phyloP scores from a whole-genome alignment of 2,329 filamentous ascomycete genomes.

The Sclerotinia sclerotiorum region DNA sequence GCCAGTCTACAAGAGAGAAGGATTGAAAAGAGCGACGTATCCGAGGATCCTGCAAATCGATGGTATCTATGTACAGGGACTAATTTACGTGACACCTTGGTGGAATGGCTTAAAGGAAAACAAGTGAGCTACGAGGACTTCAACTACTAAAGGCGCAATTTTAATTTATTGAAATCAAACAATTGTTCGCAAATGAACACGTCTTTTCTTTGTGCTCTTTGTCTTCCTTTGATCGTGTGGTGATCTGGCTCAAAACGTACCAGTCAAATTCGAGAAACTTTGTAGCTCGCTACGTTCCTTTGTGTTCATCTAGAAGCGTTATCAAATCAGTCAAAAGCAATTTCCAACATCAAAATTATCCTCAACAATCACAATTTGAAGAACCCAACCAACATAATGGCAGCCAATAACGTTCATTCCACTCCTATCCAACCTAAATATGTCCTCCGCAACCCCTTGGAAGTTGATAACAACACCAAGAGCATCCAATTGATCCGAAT shows the following conservation, averaged over 20 bases:
- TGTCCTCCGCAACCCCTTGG: conserved; percentile 27
- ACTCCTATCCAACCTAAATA: conserved; percentile 28
- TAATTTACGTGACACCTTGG: conserved; percentile 49
- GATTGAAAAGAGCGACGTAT: conserved; percentile 50
- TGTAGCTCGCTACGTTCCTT: conserved; percentile 17
- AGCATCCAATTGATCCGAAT: conserved; percentile 32
- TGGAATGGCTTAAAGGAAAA: conserved; percentile 50
- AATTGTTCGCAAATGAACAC: conserved; percentile 17
- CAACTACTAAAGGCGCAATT: conserved; percentile 36
- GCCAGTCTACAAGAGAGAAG: conserved; percentile 47
- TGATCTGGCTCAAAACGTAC: background rate
- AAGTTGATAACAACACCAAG: conserved; percentile 26
- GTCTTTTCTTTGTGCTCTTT: background rate
- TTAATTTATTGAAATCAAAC: background rate
- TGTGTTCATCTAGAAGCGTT: conserved; percentile 4
- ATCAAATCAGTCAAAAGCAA: background rate
- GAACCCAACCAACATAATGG: conserved; percentile 3
- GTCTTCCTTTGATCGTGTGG: background rate
- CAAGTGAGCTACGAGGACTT: conserved; percentile 53
- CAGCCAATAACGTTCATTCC: conserved; percentile 8
- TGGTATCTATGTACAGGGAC: conserved; percentile 63
- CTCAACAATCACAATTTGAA: background rate
- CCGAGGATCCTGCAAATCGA: conserved; percentile 37
- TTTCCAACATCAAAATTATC: background rate
- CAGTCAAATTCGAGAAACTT: background rate